Base-by-base conservation (phyloP, 106 monocot genomes). In the Dioscorea zingiberensis region DNA sequence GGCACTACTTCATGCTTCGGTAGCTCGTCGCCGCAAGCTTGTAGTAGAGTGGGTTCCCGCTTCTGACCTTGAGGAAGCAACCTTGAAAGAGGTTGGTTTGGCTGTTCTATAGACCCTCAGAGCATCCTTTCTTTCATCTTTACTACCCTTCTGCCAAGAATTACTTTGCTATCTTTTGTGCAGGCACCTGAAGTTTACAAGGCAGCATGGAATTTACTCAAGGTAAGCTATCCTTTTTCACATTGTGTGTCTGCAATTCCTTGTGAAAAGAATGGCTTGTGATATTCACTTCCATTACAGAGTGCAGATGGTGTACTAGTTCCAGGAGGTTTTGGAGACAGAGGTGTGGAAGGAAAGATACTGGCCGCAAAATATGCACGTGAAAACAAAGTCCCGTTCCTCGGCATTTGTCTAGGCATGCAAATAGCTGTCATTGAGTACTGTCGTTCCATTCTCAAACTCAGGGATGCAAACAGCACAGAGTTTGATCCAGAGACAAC, bases 371-470 rank as follows among this genome's bases (percentile, higher is more conserved):
- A 85, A 74, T 91, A 91, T 79, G 90, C 94, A 2, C 82, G 90
- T 45, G 90, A 94, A 76, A 90, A 83, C 15, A 81, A 81, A 48
- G 53, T 90, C 49, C 89, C 89, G 23, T 90, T 63, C 26, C 80
- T 94, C 5, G 95, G 95, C 32, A 85, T 95, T 69, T 94, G 94
- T 68, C 71, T 94, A 53, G 94, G 94, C 19, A 87, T 94, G 94
- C 94, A 94, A 63, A 81, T 85, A 76, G 94, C 90, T 25, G 94
- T 94, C 8, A 87, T 95, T 73, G 94, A 95, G 25, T 91, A 79
- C 77, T 78, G 87, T 27, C 91, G 85, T 46, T 79, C 82, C 59
- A 75, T 88, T 59, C 74, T 97, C 76, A 73, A 97, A 7, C 61
- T 91, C 48, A 54, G 61, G n/a, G 88, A 85, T 81, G 95, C 95